These are phyloP conservation scores for Casaregolazyma suthepensis DNA, from an alignment of 1,139 yeast genomes.

Conservation along the genomic window DNA sequence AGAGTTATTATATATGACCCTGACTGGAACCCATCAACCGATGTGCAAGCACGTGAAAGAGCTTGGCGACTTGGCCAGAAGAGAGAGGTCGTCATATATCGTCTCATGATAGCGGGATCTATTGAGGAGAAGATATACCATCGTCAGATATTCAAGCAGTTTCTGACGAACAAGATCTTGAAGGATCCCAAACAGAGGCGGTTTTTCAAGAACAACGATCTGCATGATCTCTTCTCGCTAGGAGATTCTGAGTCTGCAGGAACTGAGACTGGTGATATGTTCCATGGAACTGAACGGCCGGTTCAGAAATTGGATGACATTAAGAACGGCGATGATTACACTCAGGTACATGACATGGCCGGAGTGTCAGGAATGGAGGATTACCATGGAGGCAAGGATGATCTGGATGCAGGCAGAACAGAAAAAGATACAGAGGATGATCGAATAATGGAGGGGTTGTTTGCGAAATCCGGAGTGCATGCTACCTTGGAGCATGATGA, in stretches of 20 bases:
- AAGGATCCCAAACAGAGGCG: slow-evolving; percentile 94
- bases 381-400: slow-evolving; percentile 41
- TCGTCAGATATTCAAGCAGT: slow-evolving; percentile 92
- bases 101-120: slow-evolving; percentile 91
- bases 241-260: slow-evolving; percentile 67
- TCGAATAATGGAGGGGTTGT: slow-evolving; percentile 66
- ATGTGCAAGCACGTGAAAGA: slow-evolving; percentile 91
- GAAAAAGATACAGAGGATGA: slow-evolving; percentile 37
- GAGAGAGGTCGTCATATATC: slow-evolving; percentile 83
- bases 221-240: slow-evolving; percentile 80
- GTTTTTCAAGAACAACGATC: slow-evolving; percentile 85
- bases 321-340: slow-evolving; percentile 42
- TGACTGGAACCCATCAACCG: slow-evolving; percentile 98
- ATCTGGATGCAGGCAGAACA: slow-evolving; percentile 26
- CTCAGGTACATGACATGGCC: slow-evolving; percentile 45
- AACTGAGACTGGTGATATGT: slow-evolving; percentile 58
- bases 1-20: slow-evolving; percentile 93
- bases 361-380: slow-evolving; percentile 54
- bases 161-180: slow-evolving; percentile 83
- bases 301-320: slow-evolving; percentile 32
- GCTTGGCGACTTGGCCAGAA: slow-evolving; percentile 98
- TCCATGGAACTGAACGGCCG: slow-evolving; percentile 45
- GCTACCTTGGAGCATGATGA: slow-evolving; percentile 76
- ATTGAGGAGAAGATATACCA: slow-evolving; percentile 96
- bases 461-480: slow-evolving; percentile 68